These are phyloP conservation scores for Platismatia glauca DNA, from an alignment of 495 filamentous ascomycete genomes.

Conservation along the genomic window DNA sequence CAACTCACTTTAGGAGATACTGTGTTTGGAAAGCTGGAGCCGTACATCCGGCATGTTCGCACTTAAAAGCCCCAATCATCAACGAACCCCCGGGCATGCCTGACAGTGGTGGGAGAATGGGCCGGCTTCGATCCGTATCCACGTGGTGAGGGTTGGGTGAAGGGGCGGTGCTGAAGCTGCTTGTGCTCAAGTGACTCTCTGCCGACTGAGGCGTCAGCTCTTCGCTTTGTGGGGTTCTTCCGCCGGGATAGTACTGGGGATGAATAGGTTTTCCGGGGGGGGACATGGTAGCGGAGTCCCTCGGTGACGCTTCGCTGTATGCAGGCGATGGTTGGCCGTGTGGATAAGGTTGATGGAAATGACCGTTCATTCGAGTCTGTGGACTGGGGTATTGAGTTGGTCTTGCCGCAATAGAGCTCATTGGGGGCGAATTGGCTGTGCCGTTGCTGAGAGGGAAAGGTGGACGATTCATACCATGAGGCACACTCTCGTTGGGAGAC, in stretches of 20 bases:
- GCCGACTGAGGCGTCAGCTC: slow-evolving; percentile 24
- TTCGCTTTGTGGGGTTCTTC: slow-evolving; percentile 22
- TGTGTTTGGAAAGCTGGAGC: slow-evolving; percentile 91
- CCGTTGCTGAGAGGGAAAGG: slow-evolving; percentile 24
- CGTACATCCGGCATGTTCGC: slow-evolving; percentile 64
- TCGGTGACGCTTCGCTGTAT: slow-evolving; percentile 23
- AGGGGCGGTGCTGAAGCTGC: slow-evolving; percentile 28
- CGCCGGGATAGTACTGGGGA: slow-evolving; percentile 6
- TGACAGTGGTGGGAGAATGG: slow-evolving; percentile 21
- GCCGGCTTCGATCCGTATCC: slow-evolving; percentile 38
- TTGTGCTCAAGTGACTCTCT: slow-evolving; percentile 20
- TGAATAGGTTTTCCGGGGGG: slow-evolving; percentile 18
- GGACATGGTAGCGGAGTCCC: slow-evolving; percentile 22
- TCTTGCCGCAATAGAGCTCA: slow-evolving; percentile 27
- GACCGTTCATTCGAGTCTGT: slow-evolving; percentile 20
- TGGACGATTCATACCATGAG: slow-evolving; percentile 25
- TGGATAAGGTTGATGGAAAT: slow-evolving; percentile 16
- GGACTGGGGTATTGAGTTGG: slow-evolving; percentile 20
- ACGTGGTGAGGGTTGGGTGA: slow-evolving; percentile 38
- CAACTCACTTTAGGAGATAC: slow-evolving; percentile 62
- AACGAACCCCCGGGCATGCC: slow-evolving; percentile 9
- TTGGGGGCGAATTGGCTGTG: slow-evolving; percentile 29
- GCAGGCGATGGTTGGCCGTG: slow-evolving; percentile 26
- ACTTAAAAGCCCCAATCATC: slow-evolving; percentile 39
- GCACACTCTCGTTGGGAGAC: slow-evolving; percentile 21